A percentile compares a stretch with the other conserved stretches of the same genome.
phyloP scores from a whole-genome alignment of 2,329 filamentous ascomycete genomes.

The Tolypocladium inflatum region DNA sequence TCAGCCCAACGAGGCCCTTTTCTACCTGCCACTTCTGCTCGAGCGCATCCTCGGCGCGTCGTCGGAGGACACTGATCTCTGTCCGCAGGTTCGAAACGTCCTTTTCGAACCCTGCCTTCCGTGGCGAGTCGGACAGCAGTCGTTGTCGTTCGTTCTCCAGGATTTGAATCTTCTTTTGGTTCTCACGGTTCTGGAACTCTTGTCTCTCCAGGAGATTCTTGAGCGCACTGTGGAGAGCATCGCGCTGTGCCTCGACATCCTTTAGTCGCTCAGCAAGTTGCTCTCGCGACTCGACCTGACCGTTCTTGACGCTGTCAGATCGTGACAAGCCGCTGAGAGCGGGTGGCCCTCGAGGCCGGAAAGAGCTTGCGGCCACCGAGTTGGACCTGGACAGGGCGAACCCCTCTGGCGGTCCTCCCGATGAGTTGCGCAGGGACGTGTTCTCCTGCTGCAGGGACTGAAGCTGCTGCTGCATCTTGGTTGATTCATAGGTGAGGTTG shows the following conservation, averaged over 20 bases:
- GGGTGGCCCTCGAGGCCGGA: constrained; percentile 27
- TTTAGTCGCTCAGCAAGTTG: constrained; percentile 71
- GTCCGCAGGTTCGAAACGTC: constrained; percentile 73
- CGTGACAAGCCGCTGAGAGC: constrained; percentile 40
- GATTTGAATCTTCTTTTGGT: constrained; percentile 67
- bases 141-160: constrained; percentile 72
- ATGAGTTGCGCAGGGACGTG: constrained; percentile 39
- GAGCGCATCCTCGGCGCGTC: constrained; percentile 83
- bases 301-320: constrained; percentile 47
- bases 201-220: constrained; percentile 80
- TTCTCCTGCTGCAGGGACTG: constrained; percentile 61
- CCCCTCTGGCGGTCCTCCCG: constrained; percentile 8
- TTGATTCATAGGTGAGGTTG: constrained; percentile 67
- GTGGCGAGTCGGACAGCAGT: constrained; percentile 58
- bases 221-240: constrained; percentile 81
- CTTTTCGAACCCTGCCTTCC: constrained; percentile 69
- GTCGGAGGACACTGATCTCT: constrained; percentile 76
- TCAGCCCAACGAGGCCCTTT: constrained; percentile 76
- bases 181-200: constrained; percentile 73
- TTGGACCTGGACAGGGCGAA: constrained; percentile 49
- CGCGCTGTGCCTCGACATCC: constrained; percentile 86
- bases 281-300: constrained; percentile 50
- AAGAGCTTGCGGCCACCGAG: constrained; percentile 51
- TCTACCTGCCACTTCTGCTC: constrained; percentile 96
- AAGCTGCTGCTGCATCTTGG: constrained; percentile 81